These are phyloP conservation scores for Ascochyta koolunga DNA, from an alignment of 2,329 filamentous ascomycete genomes.

Conservation along the genomic window DNA sequence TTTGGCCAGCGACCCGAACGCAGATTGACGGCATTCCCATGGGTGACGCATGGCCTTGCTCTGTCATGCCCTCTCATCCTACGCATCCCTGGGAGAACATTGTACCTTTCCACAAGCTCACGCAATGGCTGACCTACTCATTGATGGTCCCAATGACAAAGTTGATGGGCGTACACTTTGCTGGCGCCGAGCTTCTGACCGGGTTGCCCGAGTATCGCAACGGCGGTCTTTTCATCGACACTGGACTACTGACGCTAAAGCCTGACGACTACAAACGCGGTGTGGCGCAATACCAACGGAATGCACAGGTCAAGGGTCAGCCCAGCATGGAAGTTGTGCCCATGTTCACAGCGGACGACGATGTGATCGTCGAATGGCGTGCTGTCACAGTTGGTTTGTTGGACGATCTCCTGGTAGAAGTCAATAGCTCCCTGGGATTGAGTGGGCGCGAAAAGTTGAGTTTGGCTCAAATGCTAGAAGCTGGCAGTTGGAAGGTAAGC, in stretches of 20 bases:
- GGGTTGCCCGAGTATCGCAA: slow-evolving; percentile 92
- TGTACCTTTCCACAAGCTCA: slow-evolving; percentile 86
- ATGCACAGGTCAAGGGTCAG: slow-evolving; percentile 73
- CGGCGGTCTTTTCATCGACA: slow-evolving; percentile 83
- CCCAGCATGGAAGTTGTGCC: slow-evolving; percentile 76
- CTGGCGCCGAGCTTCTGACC: slow-evolving; percentile 80
- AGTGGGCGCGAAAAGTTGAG: slow-evolving; percentile 72
- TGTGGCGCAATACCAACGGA: slow-evolving; percentile 70
- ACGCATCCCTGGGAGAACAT: slow-evolving; percentile 78
- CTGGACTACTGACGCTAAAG: slow-evolving; percentile 80
- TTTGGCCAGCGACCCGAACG: slow-evolving; percentile 89
- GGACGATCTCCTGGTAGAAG: slow-evolving; percentile 71
- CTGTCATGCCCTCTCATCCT: slow-evolving; percentile 77
- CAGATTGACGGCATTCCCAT: slow-evolving; percentile 85
- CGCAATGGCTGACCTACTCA: slow-evolving; percentile 93
- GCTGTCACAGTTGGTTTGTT: slow-evolving; percentile 77
- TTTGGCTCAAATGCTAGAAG: slow-evolving; percentile 89
- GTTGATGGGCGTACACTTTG: slow-evolving; percentile 79
- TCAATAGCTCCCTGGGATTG: slow-evolving; percentile 71
- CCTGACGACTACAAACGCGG: slow-evolving; percentile 72
- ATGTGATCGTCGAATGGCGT: slow-evolving; percentile 81
- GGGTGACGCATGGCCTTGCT: slow-evolving; percentile 93
- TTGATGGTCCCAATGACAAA: slow-evolving; percentile 85
- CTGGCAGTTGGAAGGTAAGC: slow-evolving; percentile 95
- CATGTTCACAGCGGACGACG: slow-evolving; percentile 73